Evolutionary conservation across 805 yeast species (phyloP), one percentile per base, ranked within the genome.

Genomic region (Yarrowia sp.): DNA sequence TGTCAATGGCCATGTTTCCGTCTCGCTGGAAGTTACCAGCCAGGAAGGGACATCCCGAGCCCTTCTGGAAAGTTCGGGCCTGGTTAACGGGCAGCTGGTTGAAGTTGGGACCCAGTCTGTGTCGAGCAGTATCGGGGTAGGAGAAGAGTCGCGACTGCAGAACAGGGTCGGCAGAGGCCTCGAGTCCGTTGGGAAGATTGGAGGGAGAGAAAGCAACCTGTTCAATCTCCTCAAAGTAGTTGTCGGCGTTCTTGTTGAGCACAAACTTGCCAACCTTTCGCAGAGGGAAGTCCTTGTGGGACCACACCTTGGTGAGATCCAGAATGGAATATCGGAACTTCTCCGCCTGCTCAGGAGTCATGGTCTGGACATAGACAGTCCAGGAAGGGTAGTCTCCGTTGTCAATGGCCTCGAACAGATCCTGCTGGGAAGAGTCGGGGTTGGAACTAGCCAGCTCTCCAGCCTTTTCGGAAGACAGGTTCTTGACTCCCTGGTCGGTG

Each of bases 251-350:
- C 77, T 89, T 90, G 76, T 90, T 88, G 75, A 90, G 77, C 2
- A 84, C 85, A 68, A 90, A 79, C 75, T 85, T 86, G 75, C 96
- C 97, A 74, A 91, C 87, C 76, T 86, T 86, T 76, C 96, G 84
- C 79, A 91, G 77, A 73, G 97, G 97, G 81, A 85, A 91, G 65
- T 90, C 87, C 71, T 78, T 80, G 74, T 91, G 96, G 40, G 96
- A 90, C 97, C 97, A 91, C 64, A 89, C 88, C 80, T 92, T 92
- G 68, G 97, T 91, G 75, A 91, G 82, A 77, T 91, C 97, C 74
- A 89, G 91, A 49, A 92, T 92, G 4, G 93, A 88, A 78, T 89
- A 90, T 73, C 88, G 88, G 61, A 83, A 83, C 67, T 84, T 77
- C 76, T 87, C 82, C 67, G 96, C 91, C 77, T 91, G 86, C 70